These are phyloP conservation scores for Dittrichia graveolens DNA, from an alignment of 129 eudicot genomes.

Conservation along the genomic window DNA sequence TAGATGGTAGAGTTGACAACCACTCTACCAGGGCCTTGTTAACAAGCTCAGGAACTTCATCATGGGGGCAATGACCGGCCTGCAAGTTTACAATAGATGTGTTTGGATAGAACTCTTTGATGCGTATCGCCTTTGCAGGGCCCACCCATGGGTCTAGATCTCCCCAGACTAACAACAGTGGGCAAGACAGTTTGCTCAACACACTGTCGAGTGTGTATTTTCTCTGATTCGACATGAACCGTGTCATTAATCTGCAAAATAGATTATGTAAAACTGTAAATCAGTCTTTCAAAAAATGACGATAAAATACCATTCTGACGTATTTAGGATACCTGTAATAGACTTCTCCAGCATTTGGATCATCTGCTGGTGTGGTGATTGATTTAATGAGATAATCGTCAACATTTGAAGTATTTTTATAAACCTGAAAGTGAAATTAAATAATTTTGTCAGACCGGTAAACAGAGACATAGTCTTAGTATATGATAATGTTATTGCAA, in stretches of 20 bases:
- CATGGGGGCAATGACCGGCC: constrained; percentile 99
- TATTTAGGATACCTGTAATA: constrained; percentile 70
- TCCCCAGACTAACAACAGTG: constrained; percentile 91
- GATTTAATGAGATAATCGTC: constrained; percentile 93
- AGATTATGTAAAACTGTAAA: background rate
- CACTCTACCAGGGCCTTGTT: constrained; percentile 83
- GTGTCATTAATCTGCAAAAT: constrained; percentile 67
- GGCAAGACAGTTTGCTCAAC: constrained; percentile 81
- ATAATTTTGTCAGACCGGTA: background rate
- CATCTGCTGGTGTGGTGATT: constrained; percentile 81
- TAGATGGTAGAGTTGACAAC: constrained; percentile 61
- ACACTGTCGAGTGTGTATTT: constrained; percentile 93
- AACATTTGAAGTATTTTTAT: constrained; percentile 77
- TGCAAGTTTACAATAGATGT: constrained; percentile 74
- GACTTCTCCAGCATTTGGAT: constrained; percentile 97
- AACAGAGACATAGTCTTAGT: constrained; percentile 6
- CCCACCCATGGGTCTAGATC: constrained; percentile 99
- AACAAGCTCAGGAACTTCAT: constrained; percentile 92
- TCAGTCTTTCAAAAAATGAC: background rate
- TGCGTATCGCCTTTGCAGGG: constrained; percentile 75
- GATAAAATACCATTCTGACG: background rate
- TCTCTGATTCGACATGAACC: constrained; percentile 79
- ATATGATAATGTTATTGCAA: background rate
- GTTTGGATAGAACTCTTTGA: constrained; percentile 83
- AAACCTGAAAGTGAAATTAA: constrained; percentile 54